Base-by-base conservation (phyloP, 148 eudicot genomes). In the Drosera capensis region DNA sequence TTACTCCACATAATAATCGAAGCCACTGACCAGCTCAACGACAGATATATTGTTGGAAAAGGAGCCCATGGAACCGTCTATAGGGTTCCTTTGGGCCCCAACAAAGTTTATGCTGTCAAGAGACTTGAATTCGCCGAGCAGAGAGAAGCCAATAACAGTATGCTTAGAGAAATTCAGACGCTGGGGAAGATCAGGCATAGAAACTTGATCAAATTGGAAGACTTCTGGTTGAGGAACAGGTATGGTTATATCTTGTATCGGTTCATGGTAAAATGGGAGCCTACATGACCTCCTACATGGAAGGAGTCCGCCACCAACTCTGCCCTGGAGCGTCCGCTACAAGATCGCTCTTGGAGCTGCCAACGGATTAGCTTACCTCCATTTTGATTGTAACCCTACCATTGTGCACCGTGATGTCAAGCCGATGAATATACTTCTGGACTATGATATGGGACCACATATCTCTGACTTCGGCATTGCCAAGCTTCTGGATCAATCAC, bases 391-490 rank as follows among this genome's bases (percentile, higher is more conserved):
- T 60, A 64, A 62, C 60, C 96, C 96, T 58, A 43, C 66, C 34
- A 73, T 86, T 51, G 51, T 86, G 45, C 96, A 81, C 66, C 73
- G 84, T 7, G 93, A 86, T 49, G 78, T 86, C 36, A 81, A 81
- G 43, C 77, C 87, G 13, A 78, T 49, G 63, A 86, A 86, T 45
- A 78, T 86, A 14, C 78, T 86, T 36, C 51, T 86, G 45, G 87
- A 86, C 52, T 57, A 71, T 3, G 84, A 86, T 0, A 55, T 86
- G 80, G 96, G 75, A 57, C 81, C 96, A 68, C 96, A 78, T 51
- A 78, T 86, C 49, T 78, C 96, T 20, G 96, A 86, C 62, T 86
- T 81, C 43, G 96, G 96, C 43, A 81, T 86, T 11, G 93, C 87
- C 30, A 78, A 86, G 62, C 76, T 86, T 46, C 58, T 81, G 46